A percentile compares a stretch with the other conserved stretches of the same genome.
Conservation (phyloP, 495 filamentous ascomycete genomes). For the Clohesyomyces aquaticus region DNA sequence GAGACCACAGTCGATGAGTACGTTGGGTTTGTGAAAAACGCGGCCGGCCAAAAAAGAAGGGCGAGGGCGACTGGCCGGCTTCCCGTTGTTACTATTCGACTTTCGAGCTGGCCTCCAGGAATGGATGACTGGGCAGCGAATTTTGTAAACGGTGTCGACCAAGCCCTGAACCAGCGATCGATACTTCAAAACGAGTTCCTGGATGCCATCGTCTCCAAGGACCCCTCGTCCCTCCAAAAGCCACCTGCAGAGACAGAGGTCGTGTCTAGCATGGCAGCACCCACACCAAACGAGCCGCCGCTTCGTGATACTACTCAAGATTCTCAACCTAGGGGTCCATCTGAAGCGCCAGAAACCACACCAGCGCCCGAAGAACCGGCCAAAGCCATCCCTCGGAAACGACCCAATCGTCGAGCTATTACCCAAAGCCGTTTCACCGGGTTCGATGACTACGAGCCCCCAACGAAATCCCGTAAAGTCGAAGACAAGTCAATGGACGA, state of each 20-base stretch:
- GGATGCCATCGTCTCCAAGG: constrained; percentile 79
- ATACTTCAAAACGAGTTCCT: constrained; percentile 92
- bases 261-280: constrained; percentile 13
- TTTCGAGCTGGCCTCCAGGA: constrained; percentile 58
- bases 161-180: constrained; percentile 74
- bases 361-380: constrained; percentile 15
- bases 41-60: constrained; percentile 66
- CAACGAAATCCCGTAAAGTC: constrained; percentile 38
- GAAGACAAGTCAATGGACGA: constrained; percentile 28
- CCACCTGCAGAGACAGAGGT: constrained; percentile 52
- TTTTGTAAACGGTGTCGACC: constrained; percentile 67
- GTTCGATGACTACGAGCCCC: constrained; percentile 64
- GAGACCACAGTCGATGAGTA: constrained; percentile 76
- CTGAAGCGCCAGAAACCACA: constrained; percentile 23
- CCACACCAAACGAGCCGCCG: background rate
- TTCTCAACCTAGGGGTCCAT: background rate
- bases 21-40: constrained; percentile 72
- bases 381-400: constrained; percentile 43
- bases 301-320: constrained; percentile 1
- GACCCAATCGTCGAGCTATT: constrained; percentile 49
- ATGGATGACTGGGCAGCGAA: constrained; percentile 70
- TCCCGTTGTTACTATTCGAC: constrained; percentile 79
- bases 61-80: constrained; percentile 58
- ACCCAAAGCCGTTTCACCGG: constrained; percentile 70
- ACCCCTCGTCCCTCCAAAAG: constrained; percentile 69